Base-by-base conservation (phyloP, 345 rosid species). In the Nephelium lappaceum region DNA sequence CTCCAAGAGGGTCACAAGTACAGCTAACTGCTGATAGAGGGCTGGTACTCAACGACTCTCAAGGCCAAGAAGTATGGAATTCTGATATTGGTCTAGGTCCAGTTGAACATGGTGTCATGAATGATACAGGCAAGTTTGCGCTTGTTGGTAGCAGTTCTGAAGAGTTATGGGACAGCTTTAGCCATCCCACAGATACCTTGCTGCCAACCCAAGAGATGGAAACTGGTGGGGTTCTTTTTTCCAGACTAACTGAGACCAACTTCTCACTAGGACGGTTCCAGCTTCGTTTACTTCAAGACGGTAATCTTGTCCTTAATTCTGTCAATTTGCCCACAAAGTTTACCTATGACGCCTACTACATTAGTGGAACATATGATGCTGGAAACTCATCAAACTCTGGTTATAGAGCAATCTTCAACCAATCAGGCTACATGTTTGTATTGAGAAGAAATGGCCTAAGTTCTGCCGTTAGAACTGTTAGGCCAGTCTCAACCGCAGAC, bases 1-100 rank as follows among this genome's bases (percentile, higher is more conserved):
- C 55, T 12, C 79, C 79, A 21, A 15, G 23, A 65, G 81, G 76
- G 31, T 80, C 85, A 12, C 80, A 41, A 58, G 39, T 78, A 63
- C 66, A 19, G 73, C 73, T 84, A 55, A 63, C 78, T 42, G 36
- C 81, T 64, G 79, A 80, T 31, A 25, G 70, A 0, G 85, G 85
- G 21, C 49, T 82, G 64, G 67, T 66, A 9, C 81, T 84, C 0
- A 70, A 5, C 5, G 72, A 57, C 47, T 69, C 79, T 18, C 62
- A 72, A 66, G 87, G 79, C 11, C 64, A 19, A 12, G 42, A 21
- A 10, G 2, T 68, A 39, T 77, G 79, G 79, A 68, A 31, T 0
- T 57, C 74, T 36, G 66, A 55, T 1, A 0, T 16, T 3, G 11
- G 9, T 27, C 0, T 18, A 0, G 67, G 45, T 39, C 2, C 10